Conservation (phyloP, 805 yeast species). For the Candida caryicola region DNA sequence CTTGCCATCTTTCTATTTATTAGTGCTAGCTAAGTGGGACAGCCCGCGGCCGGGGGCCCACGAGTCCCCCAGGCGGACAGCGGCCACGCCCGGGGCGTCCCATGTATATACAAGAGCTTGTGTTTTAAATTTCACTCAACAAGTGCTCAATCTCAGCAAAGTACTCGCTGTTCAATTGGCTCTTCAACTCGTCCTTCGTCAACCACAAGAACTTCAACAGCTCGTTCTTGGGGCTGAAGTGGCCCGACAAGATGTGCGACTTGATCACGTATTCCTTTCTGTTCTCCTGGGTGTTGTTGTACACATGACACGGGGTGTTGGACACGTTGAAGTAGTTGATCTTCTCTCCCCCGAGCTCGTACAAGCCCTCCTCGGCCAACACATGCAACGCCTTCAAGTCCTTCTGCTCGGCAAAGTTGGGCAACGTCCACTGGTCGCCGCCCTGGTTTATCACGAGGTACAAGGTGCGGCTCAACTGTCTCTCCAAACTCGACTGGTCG, state of each 20-base stretch:
- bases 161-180: conserved; percentile 52
- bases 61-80: no score
- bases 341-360: conserved; percentile 65
- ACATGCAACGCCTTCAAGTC: conserved; percentile 55
- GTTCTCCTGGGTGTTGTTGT: conserved; percentile 37
- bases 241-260: conserved; percentile 86
- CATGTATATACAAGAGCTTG: no score
- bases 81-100: no score
- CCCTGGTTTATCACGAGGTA: conserved; percentile 63
- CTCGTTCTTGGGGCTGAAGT: conserved; percentile 46
- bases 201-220: conserved; percentile 72
- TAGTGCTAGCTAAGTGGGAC: no score
- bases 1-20: no score
- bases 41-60: no score
- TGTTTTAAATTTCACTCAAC: conserved; percentile 41
- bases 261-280: conserved; percentile 69
- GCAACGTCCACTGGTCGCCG: conserved; percentile 66
- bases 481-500: conserved; percentile 68
- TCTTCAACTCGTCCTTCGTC: conserved; percentile 70
- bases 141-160: conserved; percentile 53
- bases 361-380: conserved; percentile 73
- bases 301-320: conserved; percentile 74
- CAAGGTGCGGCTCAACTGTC: conserved; percentile 75
- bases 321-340: conserved; percentile 93
- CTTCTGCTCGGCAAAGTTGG: conserved; percentile 55